phyloP scores from a whole-genome alignment of 2,329 filamentous ascomycete species.

The Diatrype stigma region DNA sequence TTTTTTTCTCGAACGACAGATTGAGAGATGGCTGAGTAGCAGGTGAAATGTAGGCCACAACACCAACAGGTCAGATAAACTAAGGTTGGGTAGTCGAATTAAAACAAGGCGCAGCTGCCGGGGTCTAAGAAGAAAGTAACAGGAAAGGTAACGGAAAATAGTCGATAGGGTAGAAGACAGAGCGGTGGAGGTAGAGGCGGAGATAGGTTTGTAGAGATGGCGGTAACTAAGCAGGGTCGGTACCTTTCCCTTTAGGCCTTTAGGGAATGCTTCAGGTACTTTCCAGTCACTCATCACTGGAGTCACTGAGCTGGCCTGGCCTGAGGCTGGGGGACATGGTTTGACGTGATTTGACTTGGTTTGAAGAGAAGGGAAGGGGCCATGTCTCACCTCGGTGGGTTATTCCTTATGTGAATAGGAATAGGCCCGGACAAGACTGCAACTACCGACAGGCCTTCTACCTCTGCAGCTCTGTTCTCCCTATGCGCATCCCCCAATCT shows the following conservation, averaged over 20 bases:
- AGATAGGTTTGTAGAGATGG: too few relatives aligned
- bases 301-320: background rate
- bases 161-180: background rate
- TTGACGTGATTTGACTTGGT: background rate
- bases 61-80: background rate
- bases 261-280: background rate
- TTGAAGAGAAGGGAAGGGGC: background rate
- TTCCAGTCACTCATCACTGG: background rate
- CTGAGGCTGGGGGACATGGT: background rate
- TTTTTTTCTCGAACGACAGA: background rate
- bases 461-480: background rate
- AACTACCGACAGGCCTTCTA: background rate
- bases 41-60: background rate
- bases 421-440: background rate
- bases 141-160: background rate
- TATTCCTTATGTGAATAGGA: background rate
- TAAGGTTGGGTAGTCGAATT: background rate
- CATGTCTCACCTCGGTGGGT: background rate
- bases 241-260: background rate
- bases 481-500: background rate
- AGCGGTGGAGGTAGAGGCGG: background rate
- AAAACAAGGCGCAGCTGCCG: background rate
- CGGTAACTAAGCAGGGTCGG: background rate
- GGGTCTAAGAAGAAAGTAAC: background rate
- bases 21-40: background rate